Conservation (phyloP, 805 yeast genomes). For the Pichia nanzhaoensis region DNA sequence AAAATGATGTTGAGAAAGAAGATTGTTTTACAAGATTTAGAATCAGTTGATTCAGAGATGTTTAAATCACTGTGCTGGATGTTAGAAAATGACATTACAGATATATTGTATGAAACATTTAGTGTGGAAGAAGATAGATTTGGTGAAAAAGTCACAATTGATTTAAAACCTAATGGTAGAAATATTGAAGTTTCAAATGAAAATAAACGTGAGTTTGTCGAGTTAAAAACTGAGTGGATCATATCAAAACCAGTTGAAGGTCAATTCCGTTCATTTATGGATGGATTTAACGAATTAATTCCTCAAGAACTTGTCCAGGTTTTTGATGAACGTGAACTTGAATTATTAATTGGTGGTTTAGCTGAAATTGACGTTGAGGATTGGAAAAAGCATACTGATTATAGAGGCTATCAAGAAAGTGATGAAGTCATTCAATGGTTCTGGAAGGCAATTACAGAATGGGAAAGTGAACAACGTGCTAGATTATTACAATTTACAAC, state of each 20-base stretch:
- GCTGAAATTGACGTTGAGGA: conserved; percentile 97
- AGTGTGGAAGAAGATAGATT: conserved; percentile 84
- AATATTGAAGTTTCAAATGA: conserved; percentile 90
- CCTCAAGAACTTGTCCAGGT: conserved; percentile 96
- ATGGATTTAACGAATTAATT: conserved; percentile 94
- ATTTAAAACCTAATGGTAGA: conserved; percentile 82
- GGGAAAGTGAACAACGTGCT: conserved; percentile 97
- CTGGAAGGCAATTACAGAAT: conserved; percentile 87
- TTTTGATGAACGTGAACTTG: conserved; percentile 96
- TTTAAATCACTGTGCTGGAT: conserved; percentile 94
- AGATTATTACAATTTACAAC: conserved; percentile 94
- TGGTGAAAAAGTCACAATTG: conserved; percentile 86
- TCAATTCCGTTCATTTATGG: conserved; percentile 93
- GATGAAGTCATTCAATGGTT: conserved; percentile 98
- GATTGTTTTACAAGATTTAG: conserved; percentile 95
- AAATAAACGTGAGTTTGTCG: conserved; percentile 92
- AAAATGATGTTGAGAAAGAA: conserved; percentile 95
- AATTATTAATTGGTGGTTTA: conserved; percentile 94
- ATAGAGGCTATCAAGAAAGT: conserved; percentile 93
- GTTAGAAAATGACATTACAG: conserved; percentile 88
- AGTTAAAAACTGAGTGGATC: conserved; percentile 92
- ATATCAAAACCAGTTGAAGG: conserved; percentile 88
- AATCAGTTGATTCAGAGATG: conserved; percentile 97
- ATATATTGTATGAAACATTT: conserved; percentile 80
- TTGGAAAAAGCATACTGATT: conserved; percentile 98